Conservation (phyloP, 179 eudicot genomes). For the Drosera spatulata region DNA sequence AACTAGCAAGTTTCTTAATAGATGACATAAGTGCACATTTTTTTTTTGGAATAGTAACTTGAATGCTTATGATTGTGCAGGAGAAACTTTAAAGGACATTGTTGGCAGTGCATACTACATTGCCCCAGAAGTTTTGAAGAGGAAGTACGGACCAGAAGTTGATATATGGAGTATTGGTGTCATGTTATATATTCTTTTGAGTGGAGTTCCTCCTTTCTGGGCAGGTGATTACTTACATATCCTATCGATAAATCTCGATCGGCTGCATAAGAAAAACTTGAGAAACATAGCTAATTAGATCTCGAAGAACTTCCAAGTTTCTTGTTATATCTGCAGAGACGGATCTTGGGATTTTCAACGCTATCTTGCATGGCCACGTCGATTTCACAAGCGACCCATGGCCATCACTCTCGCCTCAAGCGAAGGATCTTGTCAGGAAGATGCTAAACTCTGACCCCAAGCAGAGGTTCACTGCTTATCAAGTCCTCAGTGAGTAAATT, state of each 20-base stretch:
- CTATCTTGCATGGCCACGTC: slow-evolving; percentile 59
- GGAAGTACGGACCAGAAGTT: slow-evolving; percentile 52
- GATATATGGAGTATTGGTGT: slow-evolving; percentile 65
- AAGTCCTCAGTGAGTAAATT: slow-evolving; percentile 50
- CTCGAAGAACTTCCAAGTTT: no score
- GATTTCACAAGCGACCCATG: slow-evolving; percentile 72
- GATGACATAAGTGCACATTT: no score
- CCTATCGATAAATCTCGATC: no score
- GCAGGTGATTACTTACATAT: slow-evolving; percentile 38
- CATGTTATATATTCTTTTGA: slow-evolving; percentile 41
- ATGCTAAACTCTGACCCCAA: slow-evolving; percentile 70
- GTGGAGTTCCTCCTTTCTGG: slow-evolving; percentile 75
- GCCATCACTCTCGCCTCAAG: slow-evolving; percentile 61
- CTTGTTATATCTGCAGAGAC: no score
- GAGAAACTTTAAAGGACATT: slow-evolving; percentile 44
- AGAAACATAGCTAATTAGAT: no score
- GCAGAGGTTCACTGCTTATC: slow-evolving; percentile 54
- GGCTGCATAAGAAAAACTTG: no score
- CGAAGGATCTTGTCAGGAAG: slow-evolving; percentile 63
- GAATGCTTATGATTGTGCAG: slow-evolving; percentile 13
- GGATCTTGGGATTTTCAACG: slow-evolving; percentile 74
- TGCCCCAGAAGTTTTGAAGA: slow-evolving; percentile 57
- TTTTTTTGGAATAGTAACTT: no score
- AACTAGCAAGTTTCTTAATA: slow-evolving; percentile 1
- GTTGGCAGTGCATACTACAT: slow-evolving; percentile 62